A percentile compares a stretch with the other conserved stretches of the same genome.
Evolutionary conservation across 2,329 filamentous ascomycete species (phyloP).

Genomic region (Gyromitra esculenta): DNA sequence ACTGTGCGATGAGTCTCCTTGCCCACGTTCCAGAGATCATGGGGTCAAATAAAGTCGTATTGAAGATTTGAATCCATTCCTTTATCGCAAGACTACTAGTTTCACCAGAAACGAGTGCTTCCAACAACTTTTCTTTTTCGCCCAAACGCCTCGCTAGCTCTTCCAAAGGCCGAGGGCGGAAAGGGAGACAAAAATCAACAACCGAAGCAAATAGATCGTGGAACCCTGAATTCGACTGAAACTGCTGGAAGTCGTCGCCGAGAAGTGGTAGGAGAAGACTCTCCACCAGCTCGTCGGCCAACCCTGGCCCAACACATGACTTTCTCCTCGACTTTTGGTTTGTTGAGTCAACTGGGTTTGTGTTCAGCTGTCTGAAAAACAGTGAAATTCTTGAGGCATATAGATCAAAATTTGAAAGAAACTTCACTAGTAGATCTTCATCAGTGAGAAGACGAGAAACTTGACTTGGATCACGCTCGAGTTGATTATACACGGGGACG

Average conservation of each 20-base stretch:
- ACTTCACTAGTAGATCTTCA: slow-evolving; percentile 32
- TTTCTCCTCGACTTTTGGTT: slow-evolving; percentile 10
- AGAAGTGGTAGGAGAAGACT: slow-evolving; percentile 36
- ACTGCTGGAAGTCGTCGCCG: slow-evolving; percentile 31
- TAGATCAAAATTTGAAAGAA: slow-evolving; percentile 38
- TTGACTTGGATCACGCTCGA: slow-evolving; percentile 30
- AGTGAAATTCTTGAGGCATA: slow-evolving; percentile 41
- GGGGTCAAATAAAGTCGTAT: slow-evolving; percentile 15
- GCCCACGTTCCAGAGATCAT: slow-evolving; percentile 16
- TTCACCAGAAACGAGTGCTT: slow-evolving; percentile 31
- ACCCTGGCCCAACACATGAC: slow-evolving; percentile 24
- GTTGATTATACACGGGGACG: slow-evolving; percentile 33
- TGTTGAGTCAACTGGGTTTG: slow-evolving; percentile 2
- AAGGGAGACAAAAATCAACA: slow-evolving; percentile 32
- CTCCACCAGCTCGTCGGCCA: slow-evolving; percentile 33
- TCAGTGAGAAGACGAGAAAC: slow-evolving; percentile 32
- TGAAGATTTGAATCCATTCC: slow-evolving; percentile 26
- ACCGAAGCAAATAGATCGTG: slow-evolving; percentile 24
- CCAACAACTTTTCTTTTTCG: slow-evolving; percentile 20
- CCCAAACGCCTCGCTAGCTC: slow-evolving; percentile 22
- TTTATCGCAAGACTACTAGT: slow-evolving; percentile 14
- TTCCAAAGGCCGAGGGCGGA: slow-evolving; percentile 25
- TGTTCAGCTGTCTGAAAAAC: slow-evolving; percentile 28
- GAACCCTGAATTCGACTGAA: slow-evolving; percentile 26
- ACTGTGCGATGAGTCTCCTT: slow-evolving; percentile 6